These are phyloP conservation scores for Citropsis articulata DNA, from an alignment of 345 rosid genomes.

Conservation along the genomic window DNA sequence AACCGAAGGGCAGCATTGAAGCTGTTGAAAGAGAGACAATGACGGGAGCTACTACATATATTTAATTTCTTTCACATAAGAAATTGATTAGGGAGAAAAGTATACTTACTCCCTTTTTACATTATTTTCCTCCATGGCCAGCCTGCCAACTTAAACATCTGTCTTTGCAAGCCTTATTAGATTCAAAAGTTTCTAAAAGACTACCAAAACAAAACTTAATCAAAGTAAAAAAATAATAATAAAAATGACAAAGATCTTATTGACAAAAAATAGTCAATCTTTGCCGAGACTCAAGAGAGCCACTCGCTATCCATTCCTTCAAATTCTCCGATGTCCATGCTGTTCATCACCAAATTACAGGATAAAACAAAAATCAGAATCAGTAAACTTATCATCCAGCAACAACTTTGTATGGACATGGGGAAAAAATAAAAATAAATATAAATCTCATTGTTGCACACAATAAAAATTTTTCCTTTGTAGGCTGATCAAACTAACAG, in stretches of 20 bases:
- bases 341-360: constrained; percentile 28
- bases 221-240: constrained; percentile 3
- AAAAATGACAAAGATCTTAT: constrained; percentile 53
- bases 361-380: constrained; percentile 1
- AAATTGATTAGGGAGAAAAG: background rate
- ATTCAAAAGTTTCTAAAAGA: constrained; percentile 12
- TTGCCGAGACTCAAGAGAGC: constrained; percentile 59
- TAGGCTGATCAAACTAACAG: background rate
- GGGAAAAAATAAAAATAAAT: background rate
- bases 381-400: constrained; percentile 22
- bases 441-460: background rate
- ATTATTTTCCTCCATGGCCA: constrained; percentile 33
- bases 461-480: background rate
- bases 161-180: constrained; percentile 46
- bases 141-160: constrained; percentile 28
- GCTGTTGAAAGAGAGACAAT: background rate
- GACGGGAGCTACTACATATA: background rate
- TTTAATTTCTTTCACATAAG: background rate
- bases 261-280: constrained; percentile 61
- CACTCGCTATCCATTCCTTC: constrained; percentile 92
- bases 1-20: background rate
- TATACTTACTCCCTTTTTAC: constrained; percentile 8
- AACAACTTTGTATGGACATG: constrained; percentile 9
- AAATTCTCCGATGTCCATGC: constrained; percentile 94
- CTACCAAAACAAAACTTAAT: constrained; percentile 18